Evolutionary conservation across 2,329 filamentous ascomycete genomes (phyloP).

Genomic region (Colletotrichum ledebouriae): DNA sequence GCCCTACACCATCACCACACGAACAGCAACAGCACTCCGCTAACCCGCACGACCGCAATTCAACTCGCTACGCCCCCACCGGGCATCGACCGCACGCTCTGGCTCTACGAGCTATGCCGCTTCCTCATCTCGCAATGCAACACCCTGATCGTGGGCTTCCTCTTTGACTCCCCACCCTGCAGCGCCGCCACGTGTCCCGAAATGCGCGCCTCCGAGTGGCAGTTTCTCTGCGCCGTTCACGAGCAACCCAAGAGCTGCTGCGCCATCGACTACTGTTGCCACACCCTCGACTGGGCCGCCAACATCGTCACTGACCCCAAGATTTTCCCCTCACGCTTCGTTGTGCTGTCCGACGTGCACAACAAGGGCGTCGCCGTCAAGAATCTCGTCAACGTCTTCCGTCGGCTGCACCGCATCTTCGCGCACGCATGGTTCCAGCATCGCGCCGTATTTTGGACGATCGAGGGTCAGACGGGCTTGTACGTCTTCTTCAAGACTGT

Average conservation of each 20-base stretch:
- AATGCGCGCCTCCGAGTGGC: conserved; percentile 99
- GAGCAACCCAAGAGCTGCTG: conserved; percentile 97
- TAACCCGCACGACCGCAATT: conserved; percentile 81
- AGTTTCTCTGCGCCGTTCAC: conserved; percentile 97
- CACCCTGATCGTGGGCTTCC: conserved; percentile 89
- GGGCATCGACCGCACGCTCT: conserved; percentile 87
- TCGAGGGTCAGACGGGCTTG: conserved; percentile 90
- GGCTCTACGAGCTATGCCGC: conserved; percentile 97
- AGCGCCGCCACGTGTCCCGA: conserved; percentile 92
- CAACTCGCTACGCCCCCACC: conserved; percentile 84
- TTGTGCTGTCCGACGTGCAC: conserved; percentile 67
- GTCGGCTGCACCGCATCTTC: conserved; percentile 94
- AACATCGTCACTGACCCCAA: conserved; percentile 95
- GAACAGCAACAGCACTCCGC: conserved; percentile 73
- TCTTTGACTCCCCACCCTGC: conserved; percentile 91
- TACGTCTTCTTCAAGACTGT: conserved; percentile 98
- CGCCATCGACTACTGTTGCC: conserved; percentile 98
- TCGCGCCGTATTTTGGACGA: conserved; percentile 92
- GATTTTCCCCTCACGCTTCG: conserved; percentile 90
- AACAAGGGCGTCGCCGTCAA: conserved; percentile 77
- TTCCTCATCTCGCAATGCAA: conserved; percentile 97
- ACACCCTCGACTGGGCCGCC: conserved; percentile 97
- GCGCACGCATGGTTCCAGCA: conserved; percentile 99
- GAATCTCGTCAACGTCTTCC: conserved; percentile 94
- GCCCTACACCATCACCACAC: conserved; percentile 89